phyloP scores from a whole-genome alignment of 1,139 yeast species.

The Zygosaccharomyces pseudobailii region DNA sequence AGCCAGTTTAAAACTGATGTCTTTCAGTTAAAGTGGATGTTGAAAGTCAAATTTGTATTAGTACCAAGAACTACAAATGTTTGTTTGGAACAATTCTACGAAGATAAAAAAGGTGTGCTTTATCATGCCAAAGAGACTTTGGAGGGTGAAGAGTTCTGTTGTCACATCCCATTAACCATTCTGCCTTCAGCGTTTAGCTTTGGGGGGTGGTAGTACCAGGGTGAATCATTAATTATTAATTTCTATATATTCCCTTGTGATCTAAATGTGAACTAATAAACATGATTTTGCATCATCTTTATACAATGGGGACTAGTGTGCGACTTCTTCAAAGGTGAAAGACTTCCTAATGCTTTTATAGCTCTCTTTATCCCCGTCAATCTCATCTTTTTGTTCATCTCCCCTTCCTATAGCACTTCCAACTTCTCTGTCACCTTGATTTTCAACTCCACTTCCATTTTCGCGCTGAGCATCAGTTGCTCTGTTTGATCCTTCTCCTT shows the following conservation, averaged over 20 bases:
- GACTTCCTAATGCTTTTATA: neutral
- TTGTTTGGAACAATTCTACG: constrained; percentile 25
- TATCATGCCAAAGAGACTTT: constrained; percentile 32
- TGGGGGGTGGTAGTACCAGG: constrained; percentile 33
- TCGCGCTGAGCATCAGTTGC: too few relatives aligned
- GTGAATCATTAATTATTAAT: neutral
- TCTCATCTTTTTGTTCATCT: neutral
- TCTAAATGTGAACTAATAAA: neutral
- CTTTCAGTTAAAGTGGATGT: constrained; percentile 36
- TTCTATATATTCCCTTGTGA: neutral
- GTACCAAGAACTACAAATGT: constrained; percentile 15
- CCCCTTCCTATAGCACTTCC: neutral
- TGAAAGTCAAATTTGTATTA: constrained; percentile 33
- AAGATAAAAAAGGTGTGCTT: constrained; percentile 31
- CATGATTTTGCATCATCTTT: neutral
- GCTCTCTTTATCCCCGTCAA: neutral
- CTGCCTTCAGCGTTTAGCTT: constrained; percentile 33
- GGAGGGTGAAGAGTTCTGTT: constrained; percentile 36
- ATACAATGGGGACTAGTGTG: neutral
- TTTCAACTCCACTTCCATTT: neutral
- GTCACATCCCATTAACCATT: constrained; percentile 35
- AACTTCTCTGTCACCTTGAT: neutral
- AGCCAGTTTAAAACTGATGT: constrained; percentile 37
- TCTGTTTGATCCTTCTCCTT: neutral
- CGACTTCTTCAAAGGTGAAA: neutral